These are phyloP conservation scores for Hirsutella minnesotensis DNA, from an alignment of 2,329 filamentous ascomycete genomes.

Conservation along the genomic window DNA sequence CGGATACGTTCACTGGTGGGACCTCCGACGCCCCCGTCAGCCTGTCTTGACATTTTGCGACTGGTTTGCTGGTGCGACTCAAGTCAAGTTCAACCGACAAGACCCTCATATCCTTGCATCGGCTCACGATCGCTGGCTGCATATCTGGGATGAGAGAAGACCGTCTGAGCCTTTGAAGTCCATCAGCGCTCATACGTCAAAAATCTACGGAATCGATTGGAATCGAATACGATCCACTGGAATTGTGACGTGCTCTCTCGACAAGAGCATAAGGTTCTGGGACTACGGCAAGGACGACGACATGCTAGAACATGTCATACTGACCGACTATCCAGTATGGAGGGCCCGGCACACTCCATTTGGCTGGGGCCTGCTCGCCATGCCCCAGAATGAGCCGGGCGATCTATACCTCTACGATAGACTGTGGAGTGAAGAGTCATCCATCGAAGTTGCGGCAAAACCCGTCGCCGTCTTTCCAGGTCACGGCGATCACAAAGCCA, in stretches of 20 bases:
- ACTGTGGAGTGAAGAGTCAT: conserved; percentile 31
- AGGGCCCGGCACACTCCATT: conserved; percentile 86
- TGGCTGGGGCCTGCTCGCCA: conserved; percentile 72
- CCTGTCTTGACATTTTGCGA: conserved; percentile 77
- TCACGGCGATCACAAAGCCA: conserved; percentile 58
- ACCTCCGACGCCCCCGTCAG: conserved; percentile 61
- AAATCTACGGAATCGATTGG: conserved; percentile 95
- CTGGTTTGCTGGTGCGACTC: conserved; percentile 87
- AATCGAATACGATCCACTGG: conserved; percentile 63
- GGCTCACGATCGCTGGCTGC: conserved; percentile 76
- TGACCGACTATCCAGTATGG: conserved; percentile 80
- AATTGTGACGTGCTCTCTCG: conserved; percentile 78
- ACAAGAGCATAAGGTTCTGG: conserved; percentile 91
- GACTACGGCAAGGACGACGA: conserved; percentile 55
- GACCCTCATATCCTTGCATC: conserved; percentile 81
- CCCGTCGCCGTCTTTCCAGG: conserved; percentile 48
- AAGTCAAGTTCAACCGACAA: conserved; percentile 89
- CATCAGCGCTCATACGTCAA: conserved; percentile 79
- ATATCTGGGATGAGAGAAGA: conserved; percentile 82
- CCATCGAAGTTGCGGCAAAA: conserved; percentile 29
- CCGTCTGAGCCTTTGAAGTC: conserved; percentile 68
- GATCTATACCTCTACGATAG: conserved; percentile 77
- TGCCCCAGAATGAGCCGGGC: conserved; percentile 83
- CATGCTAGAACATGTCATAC: conserved; percentile 63
- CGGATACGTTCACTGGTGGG: conserved; percentile 88